phyloP scores from a whole-genome alignment of 805 yeast species.

The Ogataea pilisensis region DNA sequence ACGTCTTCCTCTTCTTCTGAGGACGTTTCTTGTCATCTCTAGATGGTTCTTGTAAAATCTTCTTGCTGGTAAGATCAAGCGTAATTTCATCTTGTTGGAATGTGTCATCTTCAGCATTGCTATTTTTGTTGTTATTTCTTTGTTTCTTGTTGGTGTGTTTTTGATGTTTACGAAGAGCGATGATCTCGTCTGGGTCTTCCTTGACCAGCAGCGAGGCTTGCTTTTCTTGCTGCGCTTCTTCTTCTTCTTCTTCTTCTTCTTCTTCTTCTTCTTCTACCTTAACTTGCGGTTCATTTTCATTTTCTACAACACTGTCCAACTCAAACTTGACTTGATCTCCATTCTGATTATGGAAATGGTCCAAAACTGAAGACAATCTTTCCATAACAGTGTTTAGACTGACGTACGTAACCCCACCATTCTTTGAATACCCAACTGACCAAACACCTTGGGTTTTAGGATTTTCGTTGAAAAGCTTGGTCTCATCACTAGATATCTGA shows the following conservation, averaged over 20 bases:
- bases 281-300: constrained; percentile 10
- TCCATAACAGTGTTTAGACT: constrained; percentile 10
- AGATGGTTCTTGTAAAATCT: constrained; percentile 15
- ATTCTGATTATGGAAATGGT: constrained; percentile 11
- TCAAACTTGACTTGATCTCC: neutral
- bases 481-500: neutral
- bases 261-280: constrained; percentile 8
- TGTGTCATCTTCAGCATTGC: no score
- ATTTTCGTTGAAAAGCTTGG: neutral
- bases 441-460: constrained; percentile 4
- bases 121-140: constrained; percentile 19
- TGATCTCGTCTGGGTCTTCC: constrained; percentile 28
- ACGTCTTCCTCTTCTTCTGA: constrained; percentile 34
- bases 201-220: constrained; percentile 8
- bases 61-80: constrained; percentile 23
- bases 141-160: constrained; percentile 7
- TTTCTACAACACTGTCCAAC: constrained; percentile 14
- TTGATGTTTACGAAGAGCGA: constrained; percentile 29
- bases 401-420: constrained; percentile 13
- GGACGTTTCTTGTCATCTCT: constrained; percentile 15
- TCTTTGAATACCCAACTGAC: constrained; percentile 19
- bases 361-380: constrained; percentile 15
- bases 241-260: constrained; percentile 3
- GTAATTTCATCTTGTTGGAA: constrained; percentile 25
- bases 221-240: constrained; percentile 21